phyloP scores from a whole-genome alignment of 1,284 basidiomycete genomes.

The Fomitopsis schrenkii region DNA sequence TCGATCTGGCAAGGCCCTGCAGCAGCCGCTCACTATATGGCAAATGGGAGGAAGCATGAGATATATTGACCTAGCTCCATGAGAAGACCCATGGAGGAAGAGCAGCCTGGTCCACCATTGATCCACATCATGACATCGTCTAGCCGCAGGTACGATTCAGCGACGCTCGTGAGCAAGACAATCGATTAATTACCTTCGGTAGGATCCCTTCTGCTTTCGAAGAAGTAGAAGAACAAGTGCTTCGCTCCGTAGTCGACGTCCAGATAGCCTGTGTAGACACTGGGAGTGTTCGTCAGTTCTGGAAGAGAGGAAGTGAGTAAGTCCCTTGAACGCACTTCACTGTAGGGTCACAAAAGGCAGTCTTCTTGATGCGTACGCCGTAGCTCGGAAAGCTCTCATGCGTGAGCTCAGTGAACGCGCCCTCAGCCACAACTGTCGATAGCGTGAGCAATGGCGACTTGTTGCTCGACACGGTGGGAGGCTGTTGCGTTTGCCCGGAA shows the following conservation, averaged over 20 bases:
- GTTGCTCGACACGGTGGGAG: no score
- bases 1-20: conserved; percentile 57
- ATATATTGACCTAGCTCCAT: conserved; percentile 38
- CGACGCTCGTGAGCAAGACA: neutral
- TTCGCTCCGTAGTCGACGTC: conserved; percentile 58
- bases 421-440: conserved; percentile 29
- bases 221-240: conserved; percentile 83
- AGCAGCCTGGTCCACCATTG: conserved; percentile 67
- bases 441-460: conserved; percentile 1
- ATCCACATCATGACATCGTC: conserved; percentile 75
- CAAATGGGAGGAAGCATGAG: neutral
- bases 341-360: conserved; percentile 59
- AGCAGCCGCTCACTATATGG: neutral
- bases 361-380: conserved; percentile 57
- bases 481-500: no score
- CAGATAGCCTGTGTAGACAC: conserved; percentile 59
- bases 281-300: conserved; percentile 13
- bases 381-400: conserved; percentile 49
- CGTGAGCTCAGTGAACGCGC: conserved; percentile 38
- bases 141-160: conserved; percentile 3
- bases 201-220: conserved; percentile 71
- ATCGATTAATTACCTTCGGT: conserved; percentile 33
- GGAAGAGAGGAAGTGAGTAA: neutral
- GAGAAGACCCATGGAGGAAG: conserved; percentile 60
- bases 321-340: conserved; percentile 38